phyloP scores from a whole-genome alignment of 164 flowering plant species.

The Stephania cephalantha region DNA sequence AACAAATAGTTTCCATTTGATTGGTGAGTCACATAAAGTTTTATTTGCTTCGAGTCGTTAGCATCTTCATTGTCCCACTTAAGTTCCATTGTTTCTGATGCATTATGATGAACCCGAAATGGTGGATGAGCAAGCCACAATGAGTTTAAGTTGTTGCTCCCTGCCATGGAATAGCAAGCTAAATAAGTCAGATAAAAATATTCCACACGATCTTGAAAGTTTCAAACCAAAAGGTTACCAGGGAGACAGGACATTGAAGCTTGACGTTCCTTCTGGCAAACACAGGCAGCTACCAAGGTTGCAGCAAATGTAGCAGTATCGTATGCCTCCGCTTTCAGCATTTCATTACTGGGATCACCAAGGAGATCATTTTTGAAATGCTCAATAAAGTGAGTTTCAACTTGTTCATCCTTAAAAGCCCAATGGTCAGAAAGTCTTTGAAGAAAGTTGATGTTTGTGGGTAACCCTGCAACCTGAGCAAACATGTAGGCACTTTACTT shows the following conservation, averaged over 20 bases:
- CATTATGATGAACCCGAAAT: no score
- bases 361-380: constrained; percentile 69
- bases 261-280: constrained; percentile 50
- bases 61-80: constrained; percentile 9
- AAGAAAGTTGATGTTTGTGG: constrained; percentile 81
- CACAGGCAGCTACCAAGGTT: constrained; percentile 67
- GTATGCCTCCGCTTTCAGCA: constrained; percentile 31
- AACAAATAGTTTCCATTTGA: no score
- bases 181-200: no score
- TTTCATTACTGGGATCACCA: constrained; percentile 35
- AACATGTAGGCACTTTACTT: background rate
- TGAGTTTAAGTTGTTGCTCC: no score
- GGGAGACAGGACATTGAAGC: constrained; percentile 24
- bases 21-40: no score
- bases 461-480: constrained; percentile 91
- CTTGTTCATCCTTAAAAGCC: constrained; percentile 74
- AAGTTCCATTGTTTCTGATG: no score
- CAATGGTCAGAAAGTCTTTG: constrained; percentile 67
- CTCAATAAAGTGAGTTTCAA: constrained; percentile 95
- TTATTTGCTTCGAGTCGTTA: background rate
- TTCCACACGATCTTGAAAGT: background rate
- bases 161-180: no score
- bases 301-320: constrained; percentile 51
- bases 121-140: no score
- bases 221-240: constrained; percentile 33